phyloP scores from a whole-genome alignment of 2,329 filamentous ascomycete species.

The Ceratocystis eucalypticola region DNA sequence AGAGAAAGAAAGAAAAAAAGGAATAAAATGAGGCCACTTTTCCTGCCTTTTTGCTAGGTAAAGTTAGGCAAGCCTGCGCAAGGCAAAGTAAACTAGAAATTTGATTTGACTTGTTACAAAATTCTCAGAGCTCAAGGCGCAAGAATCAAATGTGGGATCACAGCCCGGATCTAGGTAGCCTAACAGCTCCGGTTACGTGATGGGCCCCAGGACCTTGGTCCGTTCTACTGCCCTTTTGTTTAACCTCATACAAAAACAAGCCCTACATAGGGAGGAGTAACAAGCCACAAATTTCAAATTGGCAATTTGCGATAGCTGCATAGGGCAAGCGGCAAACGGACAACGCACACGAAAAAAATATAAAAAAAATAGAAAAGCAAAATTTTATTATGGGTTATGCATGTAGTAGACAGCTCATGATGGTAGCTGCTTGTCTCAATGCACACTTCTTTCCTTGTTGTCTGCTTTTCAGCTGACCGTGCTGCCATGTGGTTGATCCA shows the following conservation, averaged over 20 bases:
- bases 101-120: not conserved
- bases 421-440: not conserved
- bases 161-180: too few relatives aligned
- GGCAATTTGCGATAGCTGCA: not conserved
- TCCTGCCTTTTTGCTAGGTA: not conserved
- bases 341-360: conserved; percentile 1
- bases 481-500: not conserved
- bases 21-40: not conserved
- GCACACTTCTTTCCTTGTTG: not conserved
- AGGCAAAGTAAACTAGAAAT: not conserved
- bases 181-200: too few relatives aligned
- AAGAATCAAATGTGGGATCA: too few relatives aligned
- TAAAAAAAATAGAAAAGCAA: not conserved
- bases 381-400: not conserved
- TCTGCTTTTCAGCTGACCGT: not conserved
- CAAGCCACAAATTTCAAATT: conserved; percentile 6
- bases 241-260: not conserved
- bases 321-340: not conserved
- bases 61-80: not conserved
- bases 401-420: not conserved
- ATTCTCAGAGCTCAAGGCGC: too few relatives aligned
- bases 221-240: not conserved
- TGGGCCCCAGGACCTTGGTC: too few relatives aligned
- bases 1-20: not conserved
- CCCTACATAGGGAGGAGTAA: not conserved